Base-by-base conservation (phyloP, 2,329 filamentous ascomycete species). In the Cordyceps javanica region DNA sequence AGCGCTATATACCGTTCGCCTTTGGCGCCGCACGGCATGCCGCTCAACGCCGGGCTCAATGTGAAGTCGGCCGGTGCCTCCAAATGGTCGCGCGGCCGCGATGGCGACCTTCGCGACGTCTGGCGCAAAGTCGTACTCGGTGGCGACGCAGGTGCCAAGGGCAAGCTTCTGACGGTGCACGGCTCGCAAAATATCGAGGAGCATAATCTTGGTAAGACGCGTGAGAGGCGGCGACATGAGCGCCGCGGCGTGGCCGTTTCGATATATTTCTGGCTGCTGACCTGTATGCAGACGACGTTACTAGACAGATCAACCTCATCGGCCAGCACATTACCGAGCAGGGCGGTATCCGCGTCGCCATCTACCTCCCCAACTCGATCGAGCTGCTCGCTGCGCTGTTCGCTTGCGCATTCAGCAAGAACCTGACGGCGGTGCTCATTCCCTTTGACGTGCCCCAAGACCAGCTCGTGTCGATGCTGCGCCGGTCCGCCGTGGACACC, bases 281-380 rank as follows among this genome's bases (percentile, higher is more conserved):
- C 32, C 14, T 23, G 23, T 25, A 14, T 25, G 65, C 73, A 80
- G 85, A 86, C 57, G 86, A 91, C 61, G 73, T 97, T 51, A 93
- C 88, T 8, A 86, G 87, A 63, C 88, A 95, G 69, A 96, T 97
- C 71, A 92, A 90, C 71, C 81, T 94, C 28, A 85, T 97, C 66
- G 94, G 94, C 61, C 82, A 83, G 66, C 84, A 92, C 66, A 81
- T 90, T 63, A 77, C 89, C 58, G 82, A 89, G 65, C 82, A 88
- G 62, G 83, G 86, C 57, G 85, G 84, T 38, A 88, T 85, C 69
- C 87, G 85, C 51, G 89, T 97, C 32, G 94, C 91, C 61, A 82
- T 97, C 62, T 96, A 95, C 71, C 80, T 97, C 58, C 91, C 92
- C 44, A 97, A 99, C 77, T 96, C 91, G 48, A 80, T 96, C 66